Percentiles rank a stretch among this genome's conserved stretches.
Conservation (phyloP, 192 early-diverging fungal species). For the Chytriomyces sp. region DNA sequence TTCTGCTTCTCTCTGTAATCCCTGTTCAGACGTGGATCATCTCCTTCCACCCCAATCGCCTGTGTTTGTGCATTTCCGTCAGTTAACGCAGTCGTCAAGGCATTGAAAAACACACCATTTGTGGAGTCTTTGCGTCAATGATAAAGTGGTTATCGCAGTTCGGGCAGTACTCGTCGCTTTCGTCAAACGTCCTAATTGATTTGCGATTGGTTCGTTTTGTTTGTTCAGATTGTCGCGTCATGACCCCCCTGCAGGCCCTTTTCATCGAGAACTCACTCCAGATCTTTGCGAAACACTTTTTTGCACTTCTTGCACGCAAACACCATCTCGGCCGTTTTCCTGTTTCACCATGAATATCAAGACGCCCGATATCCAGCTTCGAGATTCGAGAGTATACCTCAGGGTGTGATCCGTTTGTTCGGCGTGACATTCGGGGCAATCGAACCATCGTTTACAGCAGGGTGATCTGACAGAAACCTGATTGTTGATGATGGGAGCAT, state of each 20-base stretch:
- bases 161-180: conserved; percentile 96
- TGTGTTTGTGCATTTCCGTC: conserved; percentile 12
- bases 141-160: conserved; percentile 98
- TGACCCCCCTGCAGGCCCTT: too few species aligned
- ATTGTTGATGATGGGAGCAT: conserved; percentile 4
- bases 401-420: conserved; percentile 79
- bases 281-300: conserved; percentile 95
- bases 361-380: background rate
- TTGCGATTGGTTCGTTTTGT: background rate
- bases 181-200: conserved; percentile 77
- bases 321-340: conserved; percentile 84
- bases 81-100: background rate
- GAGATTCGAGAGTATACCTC: conserved; percentile 26
- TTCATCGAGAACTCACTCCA: conserved; percentile 49
- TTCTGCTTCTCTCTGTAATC: conserved; percentile 52
- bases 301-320: conserved; percentile 99
- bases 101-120: conserved; percentile 54
- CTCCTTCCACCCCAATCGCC: conserved; percentile 88
- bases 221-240: too few species aligned
- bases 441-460: conserved; percentile 96
- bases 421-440: conserved; percentile 94
- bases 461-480: conserved; percentile 88
- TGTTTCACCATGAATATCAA: conserved; percentile 5
- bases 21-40: conserved; percentile 76
- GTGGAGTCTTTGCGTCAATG: conserved; percentile 88